These are phyloP conservation scores for Hirsutella minnesotensis DNA, from an alignment of 2,329 filamentous ascomycete species.

Conservation along the genomic window DNA sequence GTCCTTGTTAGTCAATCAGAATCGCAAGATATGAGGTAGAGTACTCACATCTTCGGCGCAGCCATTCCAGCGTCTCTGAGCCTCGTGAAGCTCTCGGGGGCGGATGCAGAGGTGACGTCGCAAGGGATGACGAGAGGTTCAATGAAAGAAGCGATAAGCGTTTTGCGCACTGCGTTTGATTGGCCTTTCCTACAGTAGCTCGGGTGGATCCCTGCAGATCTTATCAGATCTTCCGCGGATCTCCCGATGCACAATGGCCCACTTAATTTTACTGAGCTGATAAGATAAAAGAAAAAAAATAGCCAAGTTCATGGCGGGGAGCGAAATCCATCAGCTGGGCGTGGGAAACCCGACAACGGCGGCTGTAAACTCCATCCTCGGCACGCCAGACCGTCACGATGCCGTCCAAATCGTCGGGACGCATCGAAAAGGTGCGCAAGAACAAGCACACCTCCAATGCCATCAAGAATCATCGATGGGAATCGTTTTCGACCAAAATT, in stretches of 20 bases:
- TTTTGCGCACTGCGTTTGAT: constrained; percentile 20
- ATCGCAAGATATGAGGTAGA: background rate
- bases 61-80: constrained; percentile 23
- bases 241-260: constrained; percentile 10
- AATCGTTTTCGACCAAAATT: constrained; percentile 83
- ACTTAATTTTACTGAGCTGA: background rate
- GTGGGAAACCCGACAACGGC: background rate
- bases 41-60: constrained; percentile 34
- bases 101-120: background rate
- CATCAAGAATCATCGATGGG: constrained; percentile 77
- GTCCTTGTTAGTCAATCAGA: background rate
- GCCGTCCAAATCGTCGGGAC: constrained; percentile 51
- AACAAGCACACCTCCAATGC: constrained; percentile 60
- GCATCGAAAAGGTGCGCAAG: constrained; percentile 58
- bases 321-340: background rate
- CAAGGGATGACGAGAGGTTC: constrained; percentile 2
- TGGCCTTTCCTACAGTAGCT: constrained; percentile 14
- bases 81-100: background rate
- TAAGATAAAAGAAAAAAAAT: background rate
- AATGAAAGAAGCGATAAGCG: constrained; percentile 14
- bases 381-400: constrained; percentile 32
- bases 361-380: background rate
- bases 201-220: constrained; percentile 4
- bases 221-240: constrained; percentile 25
- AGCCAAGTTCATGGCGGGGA: background rate